A percentile compares a stretch with the other conserved stretches of the same genome.
These are phyloP conservation scores for Perkinsus marinus DNA, from an alignment of 169 alveolate species.

Conservation along the genomic window DNA sequence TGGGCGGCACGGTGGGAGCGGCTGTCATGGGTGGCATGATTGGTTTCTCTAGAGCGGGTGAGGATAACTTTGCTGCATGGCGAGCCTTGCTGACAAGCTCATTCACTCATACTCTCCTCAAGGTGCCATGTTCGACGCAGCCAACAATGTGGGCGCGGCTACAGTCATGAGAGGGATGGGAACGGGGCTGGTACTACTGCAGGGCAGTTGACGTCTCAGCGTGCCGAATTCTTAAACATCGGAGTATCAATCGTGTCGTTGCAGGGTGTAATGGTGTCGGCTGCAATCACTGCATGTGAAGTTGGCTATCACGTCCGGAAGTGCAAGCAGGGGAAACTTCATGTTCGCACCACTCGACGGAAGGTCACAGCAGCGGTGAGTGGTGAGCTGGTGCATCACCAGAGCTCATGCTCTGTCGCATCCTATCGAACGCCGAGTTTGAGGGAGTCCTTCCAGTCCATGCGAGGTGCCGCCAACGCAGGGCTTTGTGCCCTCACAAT, in stretches of 20 bases:
- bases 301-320: not conserved
- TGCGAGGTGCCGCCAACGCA: not conserved
- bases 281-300: not conserved
- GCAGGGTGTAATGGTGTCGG: not conserved
- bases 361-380: not conserved
- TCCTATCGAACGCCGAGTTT: too few relatives aligned
- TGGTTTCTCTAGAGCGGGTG: not conserved
- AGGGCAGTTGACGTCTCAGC: too few relatives aligned
- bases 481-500: not conserved
- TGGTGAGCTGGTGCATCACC: too few relatives aligned
- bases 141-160: not conserved
- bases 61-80: not conserved
- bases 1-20: not conserved
- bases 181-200: not conserved
- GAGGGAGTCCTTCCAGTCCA: not conserved
- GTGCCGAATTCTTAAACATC: too few relatives aligned
- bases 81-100: too few relatives aligned
- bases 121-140: not conserved
- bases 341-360: not conserved
- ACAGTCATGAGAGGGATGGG: not conserved
- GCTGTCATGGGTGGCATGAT: not conserved
- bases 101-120: not conserved
- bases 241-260: too few relatives aligned
- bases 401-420: too few relatives aligned
- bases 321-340: not conserved